Percentiles rank a stretch among this genome's conserved stretches.
Evolutionary conservation across 305 asterid genomes (phyloP).

Genomic region (Ilex paraguariensis): DNA sequence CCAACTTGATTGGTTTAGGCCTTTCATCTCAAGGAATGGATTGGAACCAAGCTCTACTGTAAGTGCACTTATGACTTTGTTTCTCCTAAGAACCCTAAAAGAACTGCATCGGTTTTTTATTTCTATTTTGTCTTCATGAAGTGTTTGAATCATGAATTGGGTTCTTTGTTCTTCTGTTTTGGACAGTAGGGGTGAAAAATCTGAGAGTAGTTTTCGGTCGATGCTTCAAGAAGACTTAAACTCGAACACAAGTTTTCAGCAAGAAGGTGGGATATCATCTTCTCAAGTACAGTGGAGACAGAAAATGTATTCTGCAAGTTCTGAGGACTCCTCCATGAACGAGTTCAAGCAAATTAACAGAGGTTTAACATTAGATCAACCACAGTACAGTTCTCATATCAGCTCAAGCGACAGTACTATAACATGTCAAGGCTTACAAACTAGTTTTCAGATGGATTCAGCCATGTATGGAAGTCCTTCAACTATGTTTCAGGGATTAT

Average conservation of each 20-base stretch:
- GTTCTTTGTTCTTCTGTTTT: not conserved
- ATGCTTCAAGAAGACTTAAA: constrained; percentile 56
- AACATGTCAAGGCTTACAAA: constrained; percentile 39
- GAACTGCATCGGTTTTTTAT: no score
- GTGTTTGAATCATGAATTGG: not conserved
- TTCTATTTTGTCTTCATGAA: not conserved
- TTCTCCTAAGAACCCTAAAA: no score
- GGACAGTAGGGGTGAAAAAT: constrained; percentile 51
- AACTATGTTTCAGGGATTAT: constrained; percentile 28
- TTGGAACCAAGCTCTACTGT: constrained; percentile 83
- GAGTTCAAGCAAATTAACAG: constrained; percentile 48
- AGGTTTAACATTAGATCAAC: constrained; percentile 50
- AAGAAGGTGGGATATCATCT: constrained; percentile 23
- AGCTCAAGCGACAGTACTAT: constrained; percentile 41
- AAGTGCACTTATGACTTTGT: constrained; percentile 19
- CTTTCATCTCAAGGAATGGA: constrained; percentile 69
- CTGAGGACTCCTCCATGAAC: constrained; percentile 35
- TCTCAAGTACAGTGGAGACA: constrained; percentile 55
- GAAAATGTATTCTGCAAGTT: constrained; percentile 40
- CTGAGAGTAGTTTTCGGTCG: constrained; percentile 50
- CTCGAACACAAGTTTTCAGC: constrained; percentile 39
- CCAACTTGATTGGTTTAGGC: constrained; percentile 73
- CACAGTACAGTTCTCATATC: constrained; percentile 39
- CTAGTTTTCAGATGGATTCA: constrained; percentile 22
- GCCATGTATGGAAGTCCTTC: constrained; percentile 27